phyloP scores from a whole-genome alignment of 495 filamentous ascomycete species.

The Glarea lozoyensis region DNA sequence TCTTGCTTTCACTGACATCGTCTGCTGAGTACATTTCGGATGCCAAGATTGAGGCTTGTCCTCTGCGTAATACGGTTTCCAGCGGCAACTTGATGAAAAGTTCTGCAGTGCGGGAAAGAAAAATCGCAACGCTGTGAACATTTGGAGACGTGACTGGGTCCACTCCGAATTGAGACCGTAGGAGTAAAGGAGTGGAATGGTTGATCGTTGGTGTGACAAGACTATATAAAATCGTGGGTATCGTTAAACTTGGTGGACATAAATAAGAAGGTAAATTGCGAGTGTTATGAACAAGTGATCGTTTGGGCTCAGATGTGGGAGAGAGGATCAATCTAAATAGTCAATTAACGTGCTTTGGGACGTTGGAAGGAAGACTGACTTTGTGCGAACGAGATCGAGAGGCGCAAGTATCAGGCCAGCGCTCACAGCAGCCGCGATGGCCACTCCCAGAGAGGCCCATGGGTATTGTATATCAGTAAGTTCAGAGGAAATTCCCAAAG shows the following conservation, averaged over 20 bases:
- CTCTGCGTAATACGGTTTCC: conserved; percentile 84
- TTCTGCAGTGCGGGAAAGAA: conserved; percentile 67
- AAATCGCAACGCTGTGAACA: conserved; percentile 67
- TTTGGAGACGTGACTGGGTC: conserved; percentile 76
- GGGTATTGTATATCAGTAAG: conserved; percentile 58
- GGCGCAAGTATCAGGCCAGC: conserved; percentile 75
- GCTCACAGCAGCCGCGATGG: conserved; percentile 71
- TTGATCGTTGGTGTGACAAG: conserved; percentile 73
- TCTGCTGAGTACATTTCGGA: conserved; percentile 26
- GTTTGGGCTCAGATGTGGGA: conserved; percentile 61
- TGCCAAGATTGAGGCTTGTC: conserved; percentile 60
- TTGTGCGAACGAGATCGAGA: conserved; percentile 81
- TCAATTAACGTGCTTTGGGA: conserved; percentile 4
- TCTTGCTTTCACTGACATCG: conserved; percentile 34
- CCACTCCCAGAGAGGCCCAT: conserved; percentile 63
- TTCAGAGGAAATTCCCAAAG: conserved; percentile 25
- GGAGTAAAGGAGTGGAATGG: conserved; percentile 69
- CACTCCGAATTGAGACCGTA: conserved; percentile 68
- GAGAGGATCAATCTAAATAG: conserved; percentile 62
- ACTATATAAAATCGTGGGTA: conserved; percentile 80
- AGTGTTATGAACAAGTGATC: conserved; percentile 58
- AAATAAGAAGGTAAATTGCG: conserved; percentile 68
- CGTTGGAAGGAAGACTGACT: conserved; percentile 30
- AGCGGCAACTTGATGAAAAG: conserved; percentile 78
- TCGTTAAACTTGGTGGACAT: conserved; percentile 59